phyloP scores from a whole-genome alignment of 2,329 filamentous ascomycete genomes.

The Aspergillus sp. region DNA sequence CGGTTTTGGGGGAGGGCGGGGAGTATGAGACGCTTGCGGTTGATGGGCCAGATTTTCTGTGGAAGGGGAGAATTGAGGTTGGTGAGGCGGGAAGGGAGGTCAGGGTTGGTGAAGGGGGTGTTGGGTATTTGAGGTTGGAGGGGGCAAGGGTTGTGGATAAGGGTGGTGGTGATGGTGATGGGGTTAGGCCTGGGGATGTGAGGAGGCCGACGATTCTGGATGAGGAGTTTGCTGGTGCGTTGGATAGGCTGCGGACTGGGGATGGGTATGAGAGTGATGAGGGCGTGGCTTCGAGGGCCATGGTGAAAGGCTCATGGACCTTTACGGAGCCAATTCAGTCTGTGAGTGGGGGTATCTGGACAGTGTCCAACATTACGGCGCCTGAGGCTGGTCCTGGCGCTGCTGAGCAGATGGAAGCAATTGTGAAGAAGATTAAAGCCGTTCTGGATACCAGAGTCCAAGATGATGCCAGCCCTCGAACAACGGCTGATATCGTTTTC shows the following conservation, averaged over 20 bases:
- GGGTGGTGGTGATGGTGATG: conserved; percentile 23
- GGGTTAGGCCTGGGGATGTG: conserved; percentile 26
- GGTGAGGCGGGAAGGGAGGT: conserved; percentile 53
- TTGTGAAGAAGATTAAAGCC: conserved; percentile 18
- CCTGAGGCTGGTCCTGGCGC: conserved; percentile 40
- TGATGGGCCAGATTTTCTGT: conserved; percentile 72
- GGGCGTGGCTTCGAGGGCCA: not conserved
- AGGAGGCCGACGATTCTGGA: conserved; percentile 67
- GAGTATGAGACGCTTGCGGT: conserved; percentile 94
- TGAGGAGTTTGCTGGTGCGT: conserved; percentile 52
- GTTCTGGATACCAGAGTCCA: conserved; percentile 24
- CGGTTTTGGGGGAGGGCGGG: conserved; percentile 85
- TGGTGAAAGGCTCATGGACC: conserved; percentile 1
- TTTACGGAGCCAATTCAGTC: conserved; percentile 8
- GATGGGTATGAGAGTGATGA: not conserved
- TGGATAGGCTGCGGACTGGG: conserved; percentile 25
- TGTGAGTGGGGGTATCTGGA: conserved; percentile 29
- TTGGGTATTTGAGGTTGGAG: conserved; percentile 67
- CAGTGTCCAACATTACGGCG: conserved; percentile 39
- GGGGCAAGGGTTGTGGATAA: conserved; percentile 56
- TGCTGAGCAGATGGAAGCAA: conserved; percentile 40
- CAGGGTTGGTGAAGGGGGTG: conserved; percentile 71
- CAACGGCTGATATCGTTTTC: conserved; percentile 45
- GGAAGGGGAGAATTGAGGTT: conserved; percentile 69
- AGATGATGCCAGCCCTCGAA: conserved; percentile 7